Percentiles rank a stretch among this genome's conserved stretches.
Evolutionary conservation across 306 rosid genomes (phyloP).

Genomic region (Oxytropis ochrocephala): DNA sequence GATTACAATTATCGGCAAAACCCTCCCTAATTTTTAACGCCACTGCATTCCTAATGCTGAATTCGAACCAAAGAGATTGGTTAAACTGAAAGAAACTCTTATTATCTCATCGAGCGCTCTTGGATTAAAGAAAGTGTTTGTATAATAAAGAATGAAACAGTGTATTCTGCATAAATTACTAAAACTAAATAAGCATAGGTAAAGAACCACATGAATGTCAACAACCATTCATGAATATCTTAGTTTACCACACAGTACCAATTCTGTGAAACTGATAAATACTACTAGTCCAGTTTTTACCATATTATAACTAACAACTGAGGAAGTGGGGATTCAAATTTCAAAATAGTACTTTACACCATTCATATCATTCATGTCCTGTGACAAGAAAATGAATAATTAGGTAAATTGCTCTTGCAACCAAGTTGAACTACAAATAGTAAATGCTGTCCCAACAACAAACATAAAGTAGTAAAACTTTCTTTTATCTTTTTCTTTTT

Average conservation of each 20-base stretch:
- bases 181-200: background rate
- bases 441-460: slow-evolving; percentile 25
- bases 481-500: background rate
- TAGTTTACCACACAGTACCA: slow-evolving; percentile 1
- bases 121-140: background rate
- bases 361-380: slow-evolving; percentile 31
- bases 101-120: no score
- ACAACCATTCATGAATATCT: background rate
- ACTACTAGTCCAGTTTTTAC: slow-evolving; percentile 1
- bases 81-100: no score
- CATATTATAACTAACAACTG: background rate
- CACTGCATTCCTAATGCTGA: no score
- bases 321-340: slow-evolving; percentile 14
- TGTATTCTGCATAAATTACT: background rate
- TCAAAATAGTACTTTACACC: slow-evolving; percentile 17
- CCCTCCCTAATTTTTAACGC: no score
- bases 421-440: slow-evolving; percentile 12
- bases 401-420: background rate
- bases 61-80: no score
- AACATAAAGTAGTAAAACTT: slow-evolving; percentile 26
- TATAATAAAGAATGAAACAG: background rate
- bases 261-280: slow-evolving; percentile 22
- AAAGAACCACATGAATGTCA: slow-evolving; percentile 5
- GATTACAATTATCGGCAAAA: no score
- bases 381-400: slow-evolving; percentile 19